Evolutionary conservation across 441 rosid species (phyloP), one percentile per base, ranked within the genome.

Genomic region (Adansonia gregorii): DNA sequence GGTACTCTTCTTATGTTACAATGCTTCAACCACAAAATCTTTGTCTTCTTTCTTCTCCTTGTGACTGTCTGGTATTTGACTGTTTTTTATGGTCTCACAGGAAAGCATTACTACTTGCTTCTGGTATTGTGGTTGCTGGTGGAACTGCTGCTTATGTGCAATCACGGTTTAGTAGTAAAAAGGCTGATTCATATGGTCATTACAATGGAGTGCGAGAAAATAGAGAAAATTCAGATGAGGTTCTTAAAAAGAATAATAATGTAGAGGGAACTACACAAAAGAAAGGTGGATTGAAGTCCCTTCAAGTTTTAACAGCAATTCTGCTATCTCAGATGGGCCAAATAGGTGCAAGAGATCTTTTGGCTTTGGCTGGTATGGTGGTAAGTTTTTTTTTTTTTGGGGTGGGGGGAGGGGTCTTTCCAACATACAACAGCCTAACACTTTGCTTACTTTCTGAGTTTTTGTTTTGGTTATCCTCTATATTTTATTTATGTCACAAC

Each of bases 311-410:
- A 63, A 88, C 91, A 41, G 87, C 91, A 73, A 82, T 94, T 85
- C 97, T 97, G 85, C 84, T 92, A 69, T 93, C 97, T 67, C 84
- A 88, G 80, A 97, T 97, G 95, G 99, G 98, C 22, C 88, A 86
- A 88, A 86, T 73, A 78, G 99, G 99, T 80, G 94, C 91, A 72
- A 92, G 90, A 81, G 93, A 97, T 85, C 93, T 97, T 85, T 85
- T 94, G 74, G 88, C 96, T 67, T 81, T 97, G 83, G 85, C 90
- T 60, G 98, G 84, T 75, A 86, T 89, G 27, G 97, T 91, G 88
- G 99, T 97, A 88, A 85, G 95, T 64, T 49, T 15, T 64, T 1
- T 35, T 35, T 0, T 31, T 2, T 31, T 2, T 31, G 1, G 35
- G 35, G 35, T 31, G 35, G 35, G 35, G 35, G 35, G 35, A 31